Conservation (phyloP, 768 basidiomycete genomes). For the Russula sp. region DNA sequence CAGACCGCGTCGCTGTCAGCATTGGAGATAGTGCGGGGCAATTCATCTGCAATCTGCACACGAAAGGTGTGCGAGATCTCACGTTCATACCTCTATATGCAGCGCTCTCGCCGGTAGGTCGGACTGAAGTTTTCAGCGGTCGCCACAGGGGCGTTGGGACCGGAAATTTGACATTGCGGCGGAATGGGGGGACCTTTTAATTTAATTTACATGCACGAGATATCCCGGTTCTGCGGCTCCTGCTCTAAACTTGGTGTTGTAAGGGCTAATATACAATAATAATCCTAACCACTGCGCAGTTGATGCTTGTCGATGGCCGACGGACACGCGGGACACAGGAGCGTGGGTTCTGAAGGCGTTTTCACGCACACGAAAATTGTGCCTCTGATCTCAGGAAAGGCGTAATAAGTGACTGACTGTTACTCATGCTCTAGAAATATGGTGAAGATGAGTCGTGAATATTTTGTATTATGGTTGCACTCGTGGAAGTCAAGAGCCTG, state of each 20-base stretch:
- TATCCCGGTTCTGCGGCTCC: neutral
- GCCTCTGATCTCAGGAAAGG: neutral
- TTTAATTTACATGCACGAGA: conserved; percentile 1
- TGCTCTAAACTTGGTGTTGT: neutral
- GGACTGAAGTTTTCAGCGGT: conserved; percentile 1
- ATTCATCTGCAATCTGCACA: neutral
- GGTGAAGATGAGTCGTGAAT: neutral
- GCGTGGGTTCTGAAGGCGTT: neutral
- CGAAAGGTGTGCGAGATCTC: neutral
- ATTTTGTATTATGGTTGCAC: too few relatives aligned
- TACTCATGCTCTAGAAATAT: neutral
- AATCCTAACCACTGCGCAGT: neutral
- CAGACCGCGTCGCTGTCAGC: neutral
- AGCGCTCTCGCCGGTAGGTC: neutral
- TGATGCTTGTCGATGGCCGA: neutral
- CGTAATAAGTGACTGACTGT: neutral
- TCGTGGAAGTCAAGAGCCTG: neutral
- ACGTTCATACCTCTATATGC: neutral
- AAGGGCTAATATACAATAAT: neutral
- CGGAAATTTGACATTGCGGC: neutral
- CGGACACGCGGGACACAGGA: neutral
- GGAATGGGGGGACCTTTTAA: neutral
- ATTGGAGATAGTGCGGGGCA: neutral
- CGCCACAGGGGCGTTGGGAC: neutral
- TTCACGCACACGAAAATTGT: neutral